Evolutionary conservation across 345 rosid genomes (phyloP).

Genomic region (Melastoma malabathricum): DNA sequence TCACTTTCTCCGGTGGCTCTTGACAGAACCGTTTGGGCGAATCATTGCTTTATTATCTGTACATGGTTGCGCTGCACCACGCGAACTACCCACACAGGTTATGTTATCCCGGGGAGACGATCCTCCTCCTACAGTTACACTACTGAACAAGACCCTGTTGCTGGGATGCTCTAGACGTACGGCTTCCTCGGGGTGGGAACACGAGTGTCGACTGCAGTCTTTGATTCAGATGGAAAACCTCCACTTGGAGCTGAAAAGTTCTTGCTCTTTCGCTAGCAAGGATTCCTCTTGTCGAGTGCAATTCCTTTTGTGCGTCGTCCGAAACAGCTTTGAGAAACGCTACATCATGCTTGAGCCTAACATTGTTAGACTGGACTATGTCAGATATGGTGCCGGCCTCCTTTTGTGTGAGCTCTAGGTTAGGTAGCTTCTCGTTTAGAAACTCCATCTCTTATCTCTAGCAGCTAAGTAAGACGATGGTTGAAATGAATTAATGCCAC

Average conservation of each 20-base stretch:
- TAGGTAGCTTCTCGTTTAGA: conserved; percentile 71
- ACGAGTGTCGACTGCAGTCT: conserved; percentile 71
- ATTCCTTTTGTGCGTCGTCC: conserved; percentile 94
- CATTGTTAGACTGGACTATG: conserved; percentile 86
- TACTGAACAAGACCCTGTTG: no score
- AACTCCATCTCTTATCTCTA: conserved; percentile 72
- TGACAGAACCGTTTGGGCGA: no score
- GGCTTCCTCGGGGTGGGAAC: conserved; percentile 70
- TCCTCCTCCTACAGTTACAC: no score
- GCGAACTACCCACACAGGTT: no score
- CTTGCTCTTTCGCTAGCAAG: conserved; percentile 90
- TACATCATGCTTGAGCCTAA: conserved; percentile 92
- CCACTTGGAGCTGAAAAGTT: conserved; percentile 93
- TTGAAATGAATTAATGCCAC: conserved; percentile 57
- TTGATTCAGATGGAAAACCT: conserved; percentile 95
- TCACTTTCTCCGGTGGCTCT: no score
- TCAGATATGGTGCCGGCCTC: conserved; percentile 77
- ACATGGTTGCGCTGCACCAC: no score
- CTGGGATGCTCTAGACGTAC: conserved; percentile 28
- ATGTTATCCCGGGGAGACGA: no score
- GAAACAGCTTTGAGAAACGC: conserved; percentile 93
- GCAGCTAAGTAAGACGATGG: conserved; percentile 41
- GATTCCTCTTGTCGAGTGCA: conserved; percentile 92
- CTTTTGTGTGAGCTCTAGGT: conserved; percentile 70
- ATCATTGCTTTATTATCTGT: no score